A percentile compares a stretch with the other conserved stretches of the same genome.
phyloP scores from a whole-genome alignment of 2,329 filamentous ascomycete species.

The Neophaeococcomyces mojaviensis region DNA sequence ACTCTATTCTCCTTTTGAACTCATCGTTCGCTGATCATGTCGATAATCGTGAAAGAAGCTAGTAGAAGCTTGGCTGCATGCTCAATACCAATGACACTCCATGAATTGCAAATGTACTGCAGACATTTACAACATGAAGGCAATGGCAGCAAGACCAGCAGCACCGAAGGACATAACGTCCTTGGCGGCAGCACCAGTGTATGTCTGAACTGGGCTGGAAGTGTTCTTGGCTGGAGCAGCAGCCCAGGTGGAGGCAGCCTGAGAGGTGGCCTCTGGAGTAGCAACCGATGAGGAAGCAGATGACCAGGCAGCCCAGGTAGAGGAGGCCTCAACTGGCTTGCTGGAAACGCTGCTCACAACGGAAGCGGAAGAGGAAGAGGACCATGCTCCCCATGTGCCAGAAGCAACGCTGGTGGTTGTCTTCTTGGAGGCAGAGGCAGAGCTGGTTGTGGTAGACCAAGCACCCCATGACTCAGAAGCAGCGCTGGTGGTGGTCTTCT shows the following conservation, averaged over 20 bases:
- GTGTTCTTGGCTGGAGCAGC: neutral
- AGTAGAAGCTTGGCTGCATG: slow-evolving; percentile 6
- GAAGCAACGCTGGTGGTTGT: too few relatives aligned
- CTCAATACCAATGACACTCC: neutral
- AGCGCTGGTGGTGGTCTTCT: neutral
- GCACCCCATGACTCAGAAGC: neutral
- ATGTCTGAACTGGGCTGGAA: slow-evolving; percentile 3
- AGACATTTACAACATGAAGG: slow-evolving; percentile 11
- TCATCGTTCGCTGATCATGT: slow-evolving; percentile 4
- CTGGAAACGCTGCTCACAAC: neutral
- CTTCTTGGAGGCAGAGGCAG: too few relatives aligned
- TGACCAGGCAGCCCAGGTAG: neutral
- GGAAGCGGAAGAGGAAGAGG: too few relatives aligned
- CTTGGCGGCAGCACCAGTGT: slow-evolving; percentile 6
- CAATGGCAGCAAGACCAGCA: slow-evolving; percentile 10
- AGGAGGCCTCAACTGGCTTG: neutral
- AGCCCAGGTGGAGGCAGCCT: neutral
- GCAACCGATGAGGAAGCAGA: neutral
- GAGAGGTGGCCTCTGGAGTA: neutral
- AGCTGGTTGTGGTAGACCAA: neutral
- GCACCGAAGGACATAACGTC: slow-evolving; percentile 4
- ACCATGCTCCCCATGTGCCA: too few relatives aligned
- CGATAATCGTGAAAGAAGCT: neutral
- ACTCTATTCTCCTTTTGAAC: neutral
- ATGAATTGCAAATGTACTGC: slow-evolving; percentile 8